Conservation (phyloP, 176 grass and related monocot species). For the Oryza rufipogon region DNA sequence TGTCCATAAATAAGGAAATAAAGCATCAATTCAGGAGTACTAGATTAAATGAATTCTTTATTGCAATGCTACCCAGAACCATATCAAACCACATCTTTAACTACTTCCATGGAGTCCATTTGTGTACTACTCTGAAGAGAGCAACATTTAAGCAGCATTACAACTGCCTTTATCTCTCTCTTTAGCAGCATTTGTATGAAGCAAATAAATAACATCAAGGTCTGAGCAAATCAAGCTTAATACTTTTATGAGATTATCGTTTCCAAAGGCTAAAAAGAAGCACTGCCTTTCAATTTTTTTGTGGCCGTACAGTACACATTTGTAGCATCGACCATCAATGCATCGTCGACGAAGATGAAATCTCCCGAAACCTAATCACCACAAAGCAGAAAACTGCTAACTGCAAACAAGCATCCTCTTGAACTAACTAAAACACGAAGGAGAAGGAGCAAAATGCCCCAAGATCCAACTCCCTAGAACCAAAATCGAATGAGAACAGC, state of each 20-base stretch:
- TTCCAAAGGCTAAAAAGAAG: constrained; percentile 1
- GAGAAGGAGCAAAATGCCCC: not conserved
- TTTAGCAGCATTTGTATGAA: not conserved
- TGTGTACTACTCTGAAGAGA: not conserved
- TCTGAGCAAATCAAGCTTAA: not conserved
- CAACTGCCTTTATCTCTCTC: not conserved
- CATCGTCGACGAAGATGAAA: not conserved
- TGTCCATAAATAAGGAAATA: not conserved
- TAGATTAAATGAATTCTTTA: not conserved
- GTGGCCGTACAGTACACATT: not conserved
- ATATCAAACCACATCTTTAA: not conserved
- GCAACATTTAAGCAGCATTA: constrained; percentile 11
- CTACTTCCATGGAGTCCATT: not conserved
- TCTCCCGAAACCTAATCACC: not conserved
- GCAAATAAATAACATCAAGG: not conserved
- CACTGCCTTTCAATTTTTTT: not conserved
- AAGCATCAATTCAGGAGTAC: not conserved
- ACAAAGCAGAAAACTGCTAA: not conserved
- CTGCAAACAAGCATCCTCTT: not conserved
- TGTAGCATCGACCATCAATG: not conserved
- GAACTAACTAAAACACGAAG: not conserved
- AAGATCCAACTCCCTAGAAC: not conserved
- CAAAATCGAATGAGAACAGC: not conserved
- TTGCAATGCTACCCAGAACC: not conserved
- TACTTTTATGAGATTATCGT: not conserved